Base-by-base conservation (phyloP, 1,284 basidiomycete species). In the Quambalaria eucalypti region DNA sequence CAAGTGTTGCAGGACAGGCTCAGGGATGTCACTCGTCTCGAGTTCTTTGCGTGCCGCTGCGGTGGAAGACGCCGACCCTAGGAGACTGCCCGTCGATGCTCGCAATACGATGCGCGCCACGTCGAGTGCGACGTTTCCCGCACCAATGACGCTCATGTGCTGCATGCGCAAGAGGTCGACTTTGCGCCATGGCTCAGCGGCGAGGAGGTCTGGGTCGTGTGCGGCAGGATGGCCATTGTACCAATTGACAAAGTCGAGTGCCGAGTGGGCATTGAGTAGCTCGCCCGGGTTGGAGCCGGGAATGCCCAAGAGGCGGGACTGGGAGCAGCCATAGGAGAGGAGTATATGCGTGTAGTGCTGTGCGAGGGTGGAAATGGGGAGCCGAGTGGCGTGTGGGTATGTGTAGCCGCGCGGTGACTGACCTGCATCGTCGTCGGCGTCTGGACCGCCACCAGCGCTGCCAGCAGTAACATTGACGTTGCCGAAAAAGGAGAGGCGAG, bases 71-170 rank as follows among this genome's bases (percentile, higher is more conserved):
- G 39, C 8, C 21, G 36, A 14, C 5, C 16, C 36, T 10, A 39
- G 10, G 16, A 39, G 36, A 39, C 16, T n/a, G 6, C 21, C 21
- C 2, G 59, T 58, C 2, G 62, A 59, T 6, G 63, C 65, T 48
- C 78, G 78, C 50, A 99, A 83, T 1, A 99, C 81, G 74, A 97
- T 90, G 3, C 95, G 83, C 1, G 91, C 90, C 16, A 95, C 82
- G 66, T 99, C 95, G 23, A 99, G 80, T 3, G 92, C 88, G 49
- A 99, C 95, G 69, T 99, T 98, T 14, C 95, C 93, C 60, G 93
- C 90, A 0, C 95, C 93, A 47, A 98, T 86, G 48, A 98, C 79
- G 0, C 88, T 84, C 42, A 95, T 85, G 61, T 90, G 86, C 21
- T 62, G 58, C 40, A 56, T 51, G 28, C 39, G 21, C 16, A 30